These are phyloP conservation scores for Pythium volutum DNA, from an alignment of 352 stramenopile genomes.

Conservation along the genomic window DNA sequence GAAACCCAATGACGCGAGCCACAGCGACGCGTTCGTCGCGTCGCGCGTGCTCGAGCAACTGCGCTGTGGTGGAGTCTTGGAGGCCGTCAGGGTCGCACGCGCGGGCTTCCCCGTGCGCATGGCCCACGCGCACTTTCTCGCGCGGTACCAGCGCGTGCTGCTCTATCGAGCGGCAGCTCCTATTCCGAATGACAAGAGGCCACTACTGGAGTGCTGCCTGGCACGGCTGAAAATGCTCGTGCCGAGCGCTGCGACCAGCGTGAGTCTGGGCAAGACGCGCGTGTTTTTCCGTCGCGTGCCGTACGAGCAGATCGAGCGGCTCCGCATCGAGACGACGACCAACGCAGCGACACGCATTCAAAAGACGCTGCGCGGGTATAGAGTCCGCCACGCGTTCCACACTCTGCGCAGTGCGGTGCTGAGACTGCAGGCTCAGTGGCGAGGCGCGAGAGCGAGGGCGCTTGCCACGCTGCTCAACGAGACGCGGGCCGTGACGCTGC, in stretches of 20 bases:
- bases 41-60: constrained; percentile 81
- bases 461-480: constrained; percentile 42
- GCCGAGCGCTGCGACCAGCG: constrained; percentile 19
- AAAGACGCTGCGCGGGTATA: constrained; percentile 45
- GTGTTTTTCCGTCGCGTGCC: constrained; percentile 94
- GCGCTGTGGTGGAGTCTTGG: constrained; percentile 80
- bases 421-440: constrained; percentile 40
- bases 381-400: constrained; percentile 36
- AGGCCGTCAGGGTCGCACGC: constrained; percentile 83
- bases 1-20: constrained; percentile 95
- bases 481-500: constrained; percentile 27
- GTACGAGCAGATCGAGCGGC: constrained; percentile 91
- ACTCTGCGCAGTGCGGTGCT: constrained; percentile 35
- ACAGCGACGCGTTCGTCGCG: constrained; percentile 69
- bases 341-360: constrained; percentile 49
- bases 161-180: constrained; percentile 25
- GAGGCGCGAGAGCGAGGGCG: constrained; percentile 34
- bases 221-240: constrained; percentile 10
- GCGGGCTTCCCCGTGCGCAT: constrained; percentile 84
- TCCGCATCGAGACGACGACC: constrained; percentile 33
- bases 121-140: constrained; percentile 73
- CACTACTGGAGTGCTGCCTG: constrained; percentile 13
- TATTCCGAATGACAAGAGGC: background rate
- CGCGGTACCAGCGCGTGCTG: constrained; percentile 59
- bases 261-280: constrained; percentile 88